Conservation (phyloP, 768 basidiomycete genomes). For the Collybia sp. region DNA sequence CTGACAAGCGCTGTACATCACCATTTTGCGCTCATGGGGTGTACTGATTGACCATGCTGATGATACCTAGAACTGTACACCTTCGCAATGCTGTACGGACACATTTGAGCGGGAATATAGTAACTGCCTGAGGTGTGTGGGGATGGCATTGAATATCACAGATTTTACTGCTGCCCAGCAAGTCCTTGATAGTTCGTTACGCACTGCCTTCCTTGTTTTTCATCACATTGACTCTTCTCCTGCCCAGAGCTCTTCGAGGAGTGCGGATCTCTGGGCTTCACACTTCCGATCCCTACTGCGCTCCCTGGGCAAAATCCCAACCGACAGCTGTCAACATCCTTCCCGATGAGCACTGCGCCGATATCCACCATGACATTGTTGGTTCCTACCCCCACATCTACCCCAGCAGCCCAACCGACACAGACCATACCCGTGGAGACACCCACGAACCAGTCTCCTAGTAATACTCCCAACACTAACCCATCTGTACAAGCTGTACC, state of each 20-base stretch:
- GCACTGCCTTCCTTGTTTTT: too few species aligned
- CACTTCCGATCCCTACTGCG: conserved; percentile 17
- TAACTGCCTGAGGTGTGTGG: conserved; percentile 29
- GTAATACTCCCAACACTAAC: too few species aligned
- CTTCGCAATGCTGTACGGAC: conserved; percentile 21
- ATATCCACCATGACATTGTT: neutral
- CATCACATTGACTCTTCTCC: too few species aligned
- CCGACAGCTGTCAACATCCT: conserved; percentile 1
- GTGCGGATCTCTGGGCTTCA: conserved; percentile 15
- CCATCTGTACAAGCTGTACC: too few species aligned
- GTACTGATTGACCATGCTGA: neutral
- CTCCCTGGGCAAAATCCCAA: conserved; percentile 14
- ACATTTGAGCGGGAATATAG: conserved; percentile 24
- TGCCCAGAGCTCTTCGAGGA: conserved; percentile 13
- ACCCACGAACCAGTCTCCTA: too few species aligned
- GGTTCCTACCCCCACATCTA: neutral
- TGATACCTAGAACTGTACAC: conserved; percentile 4
- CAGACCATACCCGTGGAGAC: too few species aligned
- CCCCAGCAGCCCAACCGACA: too few species aligned
- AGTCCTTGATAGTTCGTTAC: conserved; percentile 14
- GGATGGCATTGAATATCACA: conserved; percentile 16
- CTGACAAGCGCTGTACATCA: neutral
- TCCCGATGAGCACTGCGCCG: neutral
- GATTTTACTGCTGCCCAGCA: conserved; percentile 24
- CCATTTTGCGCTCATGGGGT: neutral